These are phyloP conservation scores for Apiotrichum sp. DNA, from an alignment of 1,284 basidiomycete species.

Conservation along the genomic window DNA sequence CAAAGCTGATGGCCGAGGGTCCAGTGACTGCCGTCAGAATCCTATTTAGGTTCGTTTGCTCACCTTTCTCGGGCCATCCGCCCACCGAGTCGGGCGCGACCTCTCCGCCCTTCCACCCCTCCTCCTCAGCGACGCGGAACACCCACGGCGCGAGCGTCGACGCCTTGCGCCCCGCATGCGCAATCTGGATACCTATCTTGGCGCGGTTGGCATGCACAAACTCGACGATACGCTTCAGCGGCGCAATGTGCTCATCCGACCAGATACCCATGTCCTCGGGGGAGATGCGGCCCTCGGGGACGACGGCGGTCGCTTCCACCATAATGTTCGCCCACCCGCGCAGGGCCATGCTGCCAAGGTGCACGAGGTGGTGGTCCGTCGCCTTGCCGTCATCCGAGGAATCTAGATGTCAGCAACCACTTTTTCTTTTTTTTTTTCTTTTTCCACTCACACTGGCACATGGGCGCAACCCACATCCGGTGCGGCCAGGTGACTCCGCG, in stretches of 20 bases:
- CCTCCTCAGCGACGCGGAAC: slow-evolving; percentile 19
- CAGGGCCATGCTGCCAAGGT: slow-evolving; percentile 54
- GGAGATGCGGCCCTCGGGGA: slow-evolving; percentile 64
- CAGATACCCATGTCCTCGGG: slow-evolving; percentile 58
- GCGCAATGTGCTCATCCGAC: slow-evolving; percentile 63
- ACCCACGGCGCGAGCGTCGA: slow-evolving; percentile 60
- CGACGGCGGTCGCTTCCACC: slow-evolving; percentile 63
- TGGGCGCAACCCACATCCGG: slow-evolving; percentile 51
- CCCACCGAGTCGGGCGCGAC: slow-evolving; percentile 49
- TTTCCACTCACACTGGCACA: slow-evolving; percentile 52
- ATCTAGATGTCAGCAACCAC: slow-evolving; percentile 33
- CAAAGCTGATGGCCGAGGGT: slow-evolving; percentile 57
- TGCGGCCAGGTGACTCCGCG: slow-evolving; percentile 64
- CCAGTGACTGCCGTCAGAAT: slow-evolving; percentile 40
- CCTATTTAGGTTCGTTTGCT: slow-evolving; percentile 15
- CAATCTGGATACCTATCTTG: slow-evolving; percentile 69
- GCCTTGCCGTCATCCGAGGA: slow-evolving; percentile 62
- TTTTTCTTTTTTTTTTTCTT: slow-evolving; percentile 34
- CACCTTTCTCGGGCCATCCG: slow-evolving; percentile 66
- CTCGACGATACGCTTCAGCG: slow-evolving; percentile 62
- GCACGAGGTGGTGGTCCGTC: slow-evolving; percentile 72
- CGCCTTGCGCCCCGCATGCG: slow-evolving; percentile 69
- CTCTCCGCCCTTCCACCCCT: slow-evolving; percentile 34
- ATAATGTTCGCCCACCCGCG: slow-evolving; percentile 56
- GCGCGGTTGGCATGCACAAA: slow-evolving; percentile 64